Evolutionary conservation across 768 basidiomycete genomes (phyloP).

Genomic region (Mrakia blollopis): DNA sequence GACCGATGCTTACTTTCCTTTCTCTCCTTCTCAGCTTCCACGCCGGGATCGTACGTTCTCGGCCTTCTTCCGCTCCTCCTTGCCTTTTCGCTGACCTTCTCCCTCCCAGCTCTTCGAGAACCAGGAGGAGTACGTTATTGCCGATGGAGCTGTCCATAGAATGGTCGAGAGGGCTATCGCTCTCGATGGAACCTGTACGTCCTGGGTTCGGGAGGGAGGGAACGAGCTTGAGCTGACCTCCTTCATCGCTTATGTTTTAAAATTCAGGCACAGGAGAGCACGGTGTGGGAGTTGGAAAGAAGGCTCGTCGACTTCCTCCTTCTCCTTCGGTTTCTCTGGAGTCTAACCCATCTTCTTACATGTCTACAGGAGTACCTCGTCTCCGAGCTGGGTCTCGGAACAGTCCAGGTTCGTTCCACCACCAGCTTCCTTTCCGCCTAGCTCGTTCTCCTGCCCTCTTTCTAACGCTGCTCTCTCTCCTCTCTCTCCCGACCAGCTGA

Average conservation of each 20-base stretch:
- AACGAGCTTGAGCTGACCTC: too few species aligned
- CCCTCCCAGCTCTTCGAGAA: constrained; percentile 22
- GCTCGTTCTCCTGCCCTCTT: not conserved
- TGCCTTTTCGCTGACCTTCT: not conserved
- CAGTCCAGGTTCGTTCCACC: constrained; percentile 49
- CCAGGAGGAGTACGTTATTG: constrained; percentile 34
- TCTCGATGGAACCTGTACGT: constrained; percentile 50
- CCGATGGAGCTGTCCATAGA: constrained; percentile 42
- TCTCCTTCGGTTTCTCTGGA: not conserved
- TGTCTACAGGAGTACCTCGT: constrained; percentile 65
- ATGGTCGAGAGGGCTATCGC: constrained; percentile 48
- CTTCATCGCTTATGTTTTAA: too few species aligned
- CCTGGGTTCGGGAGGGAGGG: too few species aligned
- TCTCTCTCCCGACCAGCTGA: constrained; percentile 49
- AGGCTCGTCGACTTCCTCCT: constrained; percentile 37
- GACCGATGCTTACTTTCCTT: too few species aligned
- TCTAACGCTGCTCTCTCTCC: not conserved
- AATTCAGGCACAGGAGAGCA: constrained; percentile 46
- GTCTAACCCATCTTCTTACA: not conserved
- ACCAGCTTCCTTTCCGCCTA: not conserved
- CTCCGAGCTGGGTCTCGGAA: constrained; percentile 74
- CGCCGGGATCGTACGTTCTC: constrained; percentile 10
- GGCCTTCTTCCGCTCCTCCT: too few species aligned
- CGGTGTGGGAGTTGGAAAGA: constrained; percentile 81
- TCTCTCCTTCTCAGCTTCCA: not conserved